Evolutionary conservation across 345 rosid genomes (phyloP).

Genomic region (Lepidium africanum): DNA sequence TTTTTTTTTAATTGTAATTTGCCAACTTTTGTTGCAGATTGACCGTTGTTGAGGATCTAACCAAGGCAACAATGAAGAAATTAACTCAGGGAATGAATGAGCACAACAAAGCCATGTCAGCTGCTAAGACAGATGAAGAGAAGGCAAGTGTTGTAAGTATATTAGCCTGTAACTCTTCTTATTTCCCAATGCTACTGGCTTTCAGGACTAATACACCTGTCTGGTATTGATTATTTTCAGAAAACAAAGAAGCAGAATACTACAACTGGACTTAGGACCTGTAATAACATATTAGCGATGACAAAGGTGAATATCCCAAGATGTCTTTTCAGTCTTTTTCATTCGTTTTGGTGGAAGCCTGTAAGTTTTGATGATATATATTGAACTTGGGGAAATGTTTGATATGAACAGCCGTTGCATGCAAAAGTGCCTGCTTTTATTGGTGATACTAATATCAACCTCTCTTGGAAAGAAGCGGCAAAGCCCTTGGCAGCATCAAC

Average conservation of each 20-base stretch:
- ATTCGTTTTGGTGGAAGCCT: background rate
- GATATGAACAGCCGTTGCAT: slow-evolving; percentile 65
- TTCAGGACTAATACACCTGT: background rate
- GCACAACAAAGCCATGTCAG: slow-evolving; percentile 93
- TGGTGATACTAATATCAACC: slow-evolving; percentile 79
- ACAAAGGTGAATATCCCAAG: slow-evolving; percentile 57
- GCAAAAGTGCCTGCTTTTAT: slow-evolving; percentile 78
- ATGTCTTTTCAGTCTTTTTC: background rate
- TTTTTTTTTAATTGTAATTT: background rate
- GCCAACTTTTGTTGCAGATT: slow-evolving; percentile 42
- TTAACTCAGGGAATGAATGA: slow-evolving; percentile 94
- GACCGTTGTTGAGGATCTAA: slow-evolving; percentile 75
- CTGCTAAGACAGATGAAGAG: slow-evolving; percentile 91
- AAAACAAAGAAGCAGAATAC: slow-evolving; percentile 84
- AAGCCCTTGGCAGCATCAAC: slow-evolving; percentile 48
- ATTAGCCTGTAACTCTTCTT: background rate
- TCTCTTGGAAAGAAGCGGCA: slow-evolving; percentile 88
- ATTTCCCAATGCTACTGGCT: background rate
- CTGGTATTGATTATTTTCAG: slow-evolving; percentile 30
- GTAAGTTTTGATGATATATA: background rate
- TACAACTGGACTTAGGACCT: slow-evolving; percentile 83
- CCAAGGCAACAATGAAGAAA: slow-evolving; percentile 88
- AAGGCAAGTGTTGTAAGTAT: slow-evolving; percentile 69
- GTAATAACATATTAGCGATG: slow-evolving; percentile 95
- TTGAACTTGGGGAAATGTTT: background rate